phyloP scores from a whole-genome alignment of 2,329 filamentous ascomycete species.

The Lachnellula hyalina region DNA sequence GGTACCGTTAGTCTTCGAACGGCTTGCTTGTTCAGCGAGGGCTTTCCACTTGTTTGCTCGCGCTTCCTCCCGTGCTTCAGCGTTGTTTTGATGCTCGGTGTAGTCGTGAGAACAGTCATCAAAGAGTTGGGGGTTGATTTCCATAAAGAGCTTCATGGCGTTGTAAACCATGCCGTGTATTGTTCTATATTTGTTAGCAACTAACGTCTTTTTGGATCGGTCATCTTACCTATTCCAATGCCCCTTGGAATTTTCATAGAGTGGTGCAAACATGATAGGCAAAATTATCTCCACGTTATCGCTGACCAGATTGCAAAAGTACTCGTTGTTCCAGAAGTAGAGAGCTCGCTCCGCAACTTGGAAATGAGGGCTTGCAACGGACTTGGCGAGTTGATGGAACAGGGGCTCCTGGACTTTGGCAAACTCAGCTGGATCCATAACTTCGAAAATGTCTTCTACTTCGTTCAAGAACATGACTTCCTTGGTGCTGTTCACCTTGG shows the following conservation, averaged over 20 bases:
- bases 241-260: conserved; percentile 98
- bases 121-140: conserved; percentile 97
- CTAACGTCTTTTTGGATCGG: background rate
- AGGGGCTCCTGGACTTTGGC: conserved; percentile 97
- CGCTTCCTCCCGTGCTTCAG: conserved; percentile 73
- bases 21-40: conserved; percentile 73
- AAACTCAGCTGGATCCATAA: conserved; percentile 98
- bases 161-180: conserved; percentile 99
- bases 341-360: conserved; percentile 95
- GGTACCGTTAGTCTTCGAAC: conserved; percentile 48
- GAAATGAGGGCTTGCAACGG: conserved; percentile 96
- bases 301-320: conserved; percentile 98
- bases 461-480: conserved; percentile 99
- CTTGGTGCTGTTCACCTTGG: conserved; percentile 98
- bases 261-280: conserved; percentile 97
- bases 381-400: conserved; percentile 96
- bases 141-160: conserved; percentile 99
- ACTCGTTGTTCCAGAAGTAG: conserved; percentile 99
- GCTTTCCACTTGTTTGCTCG: conserved; percentile 87
- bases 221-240: conserved; percentile 88
- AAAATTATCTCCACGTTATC: conserved; percentile 98
- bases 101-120: conserved; percentile 99
- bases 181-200: conserved; percentile 53
- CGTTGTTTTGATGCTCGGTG: conserved; percentile 90
- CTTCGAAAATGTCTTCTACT: conserved; percentile 98